Percentiles rank a stretch among this genome's conserved stretches.
These are phyloP conservation scores for Debaryomyces fabryi DNA, from an alignment of 1,139 yeast genomes.

Conservation along the genomic window DNA sequence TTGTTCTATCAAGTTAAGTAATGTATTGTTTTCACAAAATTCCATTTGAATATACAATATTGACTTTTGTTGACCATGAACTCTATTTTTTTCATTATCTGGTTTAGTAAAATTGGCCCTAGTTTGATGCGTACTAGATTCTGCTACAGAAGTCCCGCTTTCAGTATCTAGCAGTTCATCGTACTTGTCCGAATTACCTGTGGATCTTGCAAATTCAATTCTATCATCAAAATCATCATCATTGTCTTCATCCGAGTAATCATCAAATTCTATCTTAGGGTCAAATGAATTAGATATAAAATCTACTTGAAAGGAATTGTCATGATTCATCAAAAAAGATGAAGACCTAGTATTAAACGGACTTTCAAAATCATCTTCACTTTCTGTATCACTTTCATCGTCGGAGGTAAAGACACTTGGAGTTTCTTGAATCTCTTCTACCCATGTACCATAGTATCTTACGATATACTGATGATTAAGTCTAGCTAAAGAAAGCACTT, in stretches of 20 bases:
- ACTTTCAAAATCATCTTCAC: conserved; percentile 24
- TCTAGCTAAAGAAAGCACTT: conserved; percentile 88
- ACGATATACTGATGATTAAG: conserved; percentile 95
- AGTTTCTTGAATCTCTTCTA: conserved; percentile 60
- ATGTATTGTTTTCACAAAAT: conserved; percentile 92
- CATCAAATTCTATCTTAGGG: conserved; percentile 62
- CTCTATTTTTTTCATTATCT: background rate
- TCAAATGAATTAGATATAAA: conserved; percentile 68
- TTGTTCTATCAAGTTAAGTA: conserved; percentile 79
- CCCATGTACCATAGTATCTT: conserved; percentile 96
- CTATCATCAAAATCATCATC: conserved; percentile 25
- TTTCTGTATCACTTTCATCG: conserved; percentile 21
- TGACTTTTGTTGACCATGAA: conserved; percentile 42
- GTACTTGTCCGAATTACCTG: conserved; percentile 20
- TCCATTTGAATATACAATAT: conserved; percentile 90
- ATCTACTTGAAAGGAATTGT: conserved; percentile 54
- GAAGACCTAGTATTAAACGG: conserved; percentile 26
- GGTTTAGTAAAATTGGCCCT: conserved; percentile 2
- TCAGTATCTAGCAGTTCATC: conserved; percentile 14
- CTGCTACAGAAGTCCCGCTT: conserved; percentile 1
- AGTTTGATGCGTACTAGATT: background rate
- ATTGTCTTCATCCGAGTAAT: conserved; percentile 38
- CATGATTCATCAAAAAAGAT: conserved; percentile 33
- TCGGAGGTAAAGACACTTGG: conserved; percentile 15
- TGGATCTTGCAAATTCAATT: conserved; percentile 32